A percentile compares a stretch with the other conserved stretches of the same genome.
These are phyloP conservation scores for Colletotrichum euphorbiae DNA, from an alignment of 2,329 filamentous ascomycete species.

Conservation along the genomic window DNA sequence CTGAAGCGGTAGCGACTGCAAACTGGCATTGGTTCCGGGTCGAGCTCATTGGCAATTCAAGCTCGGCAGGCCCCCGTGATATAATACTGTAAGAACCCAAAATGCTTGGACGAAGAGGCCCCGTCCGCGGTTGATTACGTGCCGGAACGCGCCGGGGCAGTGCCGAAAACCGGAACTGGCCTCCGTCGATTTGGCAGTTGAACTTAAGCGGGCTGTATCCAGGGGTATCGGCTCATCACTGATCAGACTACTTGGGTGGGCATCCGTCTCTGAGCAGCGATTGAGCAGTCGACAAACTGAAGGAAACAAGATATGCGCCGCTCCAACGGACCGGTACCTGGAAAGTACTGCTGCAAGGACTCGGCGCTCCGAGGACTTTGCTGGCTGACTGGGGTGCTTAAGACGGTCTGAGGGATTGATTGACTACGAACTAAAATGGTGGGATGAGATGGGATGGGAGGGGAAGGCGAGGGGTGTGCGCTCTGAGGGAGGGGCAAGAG, in stretches of 20 bases:
- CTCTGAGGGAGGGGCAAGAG: conserved; percentile 14
- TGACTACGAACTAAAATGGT: conserved; percentile 14
- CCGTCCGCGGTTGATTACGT: conserved; percentile 24
- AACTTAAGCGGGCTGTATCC: neutral
- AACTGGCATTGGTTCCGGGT: neutral
- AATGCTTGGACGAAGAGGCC: conserved; percentile 14
- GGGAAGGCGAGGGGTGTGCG: conserved; percentile 7
- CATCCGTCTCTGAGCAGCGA: conserved; percentile 3
- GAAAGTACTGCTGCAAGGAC: conserved; percentile 22
- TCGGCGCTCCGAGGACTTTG: conserved; percentile 28
- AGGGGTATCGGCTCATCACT: conserved; percentile 15
- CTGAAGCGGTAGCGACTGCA: neutral
- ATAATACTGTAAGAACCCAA: neutral
- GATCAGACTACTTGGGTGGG: neutral
- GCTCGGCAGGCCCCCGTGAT: neutral
- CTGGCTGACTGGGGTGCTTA: conserved; percentile 21
- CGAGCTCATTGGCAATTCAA: neutral
- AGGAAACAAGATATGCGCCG: conserved; percentile 12
- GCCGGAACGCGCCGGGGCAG: conserved; percentile 11
- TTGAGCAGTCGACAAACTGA: neutral
- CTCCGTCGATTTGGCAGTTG: conserved; percentile 10
- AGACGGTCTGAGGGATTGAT: conserved; percentile 20
- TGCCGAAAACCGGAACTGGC: conserved; percentile 6
- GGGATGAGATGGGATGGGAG: conserved; percentile 37
- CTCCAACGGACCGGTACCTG: conserved; percentile 37